Base-by-base conservation (phyloP, 1,139 yeast genomes). In the Magnusiomyces ingens region DNA sequence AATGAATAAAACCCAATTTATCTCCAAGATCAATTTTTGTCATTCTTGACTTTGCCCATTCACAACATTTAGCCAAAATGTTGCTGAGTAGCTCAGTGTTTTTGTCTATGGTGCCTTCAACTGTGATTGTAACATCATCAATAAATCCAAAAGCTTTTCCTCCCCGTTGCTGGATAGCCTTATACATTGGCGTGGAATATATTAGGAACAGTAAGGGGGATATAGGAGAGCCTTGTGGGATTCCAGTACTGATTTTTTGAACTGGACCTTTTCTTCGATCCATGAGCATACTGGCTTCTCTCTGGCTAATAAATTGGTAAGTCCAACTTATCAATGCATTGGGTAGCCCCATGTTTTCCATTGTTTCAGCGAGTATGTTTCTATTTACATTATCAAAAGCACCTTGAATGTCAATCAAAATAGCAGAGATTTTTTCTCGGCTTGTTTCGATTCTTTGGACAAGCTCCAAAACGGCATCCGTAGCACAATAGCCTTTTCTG, bases 201-300 rank as follows among this genome's bases (percentile, higher is more conserved):
- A 59, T 44, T 32, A 58, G 46, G 35, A 59, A 40, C 19, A 58
- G 49, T 46, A 58, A 41, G 5, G 59, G 60, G 6, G 60, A 59
- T 10, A 57, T 52, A 4, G 61, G 61, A n/a, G 59, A 58, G 10
- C 60, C 60, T 35, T 58, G 61, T 1, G 61, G 60, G 37, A 58
- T 58, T 17, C 61, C 60, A 1, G 54, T 55, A 19, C 38, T 29
- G 8, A 54, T 21, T 8, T 38, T 17, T 40, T 40, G 18, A 8
- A 17, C 43, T 17, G 17, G 6, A 2, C 17, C 19, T 40, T 10
- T 21, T 15, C 12, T 21, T 40, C 43, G 22, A 15, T 40, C 19
- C 17, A 15, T 21, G 12, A 40, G 22, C 43, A 40, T 40, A 17
- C 18, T 37, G 13, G 18, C 41, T 37, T 17, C 18, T n/a, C 41